Conservation (phyloP, 805 yeast genomes). For the Schizosaccharomyces octosporus region DNA sequence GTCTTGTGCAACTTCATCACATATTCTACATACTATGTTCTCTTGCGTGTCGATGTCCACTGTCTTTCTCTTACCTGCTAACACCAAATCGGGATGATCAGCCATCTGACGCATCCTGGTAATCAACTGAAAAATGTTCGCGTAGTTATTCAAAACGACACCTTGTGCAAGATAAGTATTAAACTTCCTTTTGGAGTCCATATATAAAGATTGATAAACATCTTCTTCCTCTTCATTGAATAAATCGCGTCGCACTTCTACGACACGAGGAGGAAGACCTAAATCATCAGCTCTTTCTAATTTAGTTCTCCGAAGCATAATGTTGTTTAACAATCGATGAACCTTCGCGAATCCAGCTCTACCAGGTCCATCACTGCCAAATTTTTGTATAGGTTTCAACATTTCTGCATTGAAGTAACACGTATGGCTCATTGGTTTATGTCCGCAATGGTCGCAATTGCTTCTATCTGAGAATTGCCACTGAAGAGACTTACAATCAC, state of each 20-base stretch:
- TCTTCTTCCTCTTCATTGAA: conserved; percentile 93
- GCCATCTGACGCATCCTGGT: conserved; percentile 96
- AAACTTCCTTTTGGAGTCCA: conserved; percentile 68
- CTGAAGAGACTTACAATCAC: conserved; percentile 50
- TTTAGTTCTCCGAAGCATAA: conserved; percentile 86
- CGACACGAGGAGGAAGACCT: conserved; percentile 89
- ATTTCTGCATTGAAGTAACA: conserved; percentile 89
- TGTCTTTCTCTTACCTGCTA: conserved; percentile 33
- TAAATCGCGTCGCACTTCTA: conserved; percentile 60
- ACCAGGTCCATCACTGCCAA: conserved; percentile 62
- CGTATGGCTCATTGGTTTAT: conserved; percentile 82
- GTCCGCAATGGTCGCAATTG: conserved; percentile 60
- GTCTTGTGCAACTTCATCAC: conserved; percentile 96
- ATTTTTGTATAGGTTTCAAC: conserved; percentile 76
- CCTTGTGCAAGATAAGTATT: conserved; percentile 88
- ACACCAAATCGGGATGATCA: conserved; percentile 88
- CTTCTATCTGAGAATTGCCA: conserved; percentile 72
- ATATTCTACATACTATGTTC: conserved; percentile 61
- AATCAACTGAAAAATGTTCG: conserved; percentile 53
- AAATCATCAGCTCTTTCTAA: conserved; percentile 91
- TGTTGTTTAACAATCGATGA: conserved; percentile 44
- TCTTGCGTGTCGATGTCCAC: conserved; percentile 11
- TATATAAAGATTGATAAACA: conserved; percentile 61
- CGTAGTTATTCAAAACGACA: conserved; percentile 86
- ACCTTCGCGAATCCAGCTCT: conserved; percentile 50